Evolutionary conservation across 148 eudicot species (phyloP).

Genomic region (Diospyros lotus): DNA sequence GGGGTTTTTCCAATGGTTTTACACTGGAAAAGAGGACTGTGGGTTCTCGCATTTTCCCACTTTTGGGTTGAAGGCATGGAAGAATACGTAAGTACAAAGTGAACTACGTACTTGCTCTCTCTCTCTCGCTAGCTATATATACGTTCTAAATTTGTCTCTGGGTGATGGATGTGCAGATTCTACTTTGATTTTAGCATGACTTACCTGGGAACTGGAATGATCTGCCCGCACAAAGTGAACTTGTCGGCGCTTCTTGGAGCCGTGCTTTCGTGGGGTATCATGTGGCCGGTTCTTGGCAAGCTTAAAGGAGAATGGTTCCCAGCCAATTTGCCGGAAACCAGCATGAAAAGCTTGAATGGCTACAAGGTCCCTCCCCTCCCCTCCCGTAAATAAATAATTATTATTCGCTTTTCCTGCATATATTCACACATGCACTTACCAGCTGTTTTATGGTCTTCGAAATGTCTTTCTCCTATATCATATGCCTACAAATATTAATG

Average conservation of each 20-base stretch:
- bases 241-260: constrained; percentile 61
- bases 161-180: constrained; percentile 31
- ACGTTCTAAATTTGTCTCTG: too few relatives aligned
- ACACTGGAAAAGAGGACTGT: constrained; percentile 41
- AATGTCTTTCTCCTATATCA: too few relatives aligned
- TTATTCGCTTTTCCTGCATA: too few relatives aligned
- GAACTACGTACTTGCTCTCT: too few relatives aligned
- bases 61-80: constrained; percentile 61
- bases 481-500: too few relatives aligned
- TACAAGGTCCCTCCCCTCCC: constrained; percentile 34
- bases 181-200: constrained; percentile 72
- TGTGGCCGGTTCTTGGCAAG: constrained; percentile 55
- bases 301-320: constrained; percentile 60
- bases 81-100: constrained; percentile 28
- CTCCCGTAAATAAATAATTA: background rate
- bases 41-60: constrained; percentile 70
- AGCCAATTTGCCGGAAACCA: constrained; percentile 31
- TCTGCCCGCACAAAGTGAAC: constrained; percentile 62
- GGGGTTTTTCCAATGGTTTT: constrained; percentile 83
- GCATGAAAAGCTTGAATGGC: constrained; percentile 62
- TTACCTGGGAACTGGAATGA: constrained; percentile 70
- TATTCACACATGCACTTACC: too few relatives aligned
- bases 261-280: constrained; percentile 61
- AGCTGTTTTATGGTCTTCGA: too few relatives aligned
- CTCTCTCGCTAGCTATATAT: too few relatives aligned